These are phyloP conservation scores for Cetradonia linearis DNA, from an alignment of 495 filamentous ascomycete genomes.

Conservation along the genomic window DNA sequence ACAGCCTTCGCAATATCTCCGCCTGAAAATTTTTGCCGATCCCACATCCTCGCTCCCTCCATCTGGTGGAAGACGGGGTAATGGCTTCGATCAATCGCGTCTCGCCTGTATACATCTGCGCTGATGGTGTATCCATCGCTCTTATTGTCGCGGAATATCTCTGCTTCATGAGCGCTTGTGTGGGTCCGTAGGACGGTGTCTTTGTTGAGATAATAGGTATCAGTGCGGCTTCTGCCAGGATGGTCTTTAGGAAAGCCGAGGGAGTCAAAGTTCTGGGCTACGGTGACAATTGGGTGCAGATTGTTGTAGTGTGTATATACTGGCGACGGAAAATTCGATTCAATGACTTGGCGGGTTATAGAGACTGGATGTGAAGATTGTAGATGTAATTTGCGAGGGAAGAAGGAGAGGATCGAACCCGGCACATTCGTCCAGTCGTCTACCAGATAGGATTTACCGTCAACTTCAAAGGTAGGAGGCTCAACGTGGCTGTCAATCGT, in stretches of 20 bases:
- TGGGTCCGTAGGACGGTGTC: slow-evolving; percentile 82
- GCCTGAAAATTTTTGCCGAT: slow-evolving; percentile 48
- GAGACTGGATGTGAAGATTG: slow-evolving; percentile 80
- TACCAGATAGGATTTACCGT: slow-evolving; percentile 50
- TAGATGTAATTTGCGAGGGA: slow-evolving; percentile 69
- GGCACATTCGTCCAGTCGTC: slow-evolving; percentile 86
- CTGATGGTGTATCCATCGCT: slow-evolving; percentile 78
- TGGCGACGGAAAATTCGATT: slow-evolving; percentile 70
- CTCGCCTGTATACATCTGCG: slow-evolving; percentile 93
- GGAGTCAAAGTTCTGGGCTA: slow-evolving; percentile 87
- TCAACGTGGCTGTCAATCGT: not conserved
- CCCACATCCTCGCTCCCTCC: slow-evolving; percentile 91
- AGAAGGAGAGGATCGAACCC: slow-evolving; percentile 56
- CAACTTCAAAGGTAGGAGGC: slow-evolving; percentile 38
- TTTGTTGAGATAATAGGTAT: slow-evolving; percentile 93
- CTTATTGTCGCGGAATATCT: slow-evolving; percentile 57
- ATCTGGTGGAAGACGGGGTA: slow-evolving; percentile 99
- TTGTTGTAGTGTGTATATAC: slow-evolving; percentile 66
- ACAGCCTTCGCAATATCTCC: slow-evolving; percentile 52
- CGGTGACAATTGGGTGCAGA: slow-evolving; percentile 76
- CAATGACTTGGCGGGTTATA: slow-evolving; percentile 85
- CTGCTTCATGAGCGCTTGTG: slow-evolving; percentile 84
- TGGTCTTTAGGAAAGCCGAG: slow-evolving; percentile 82
- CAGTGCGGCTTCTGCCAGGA: slow-evolving; percentile 73
- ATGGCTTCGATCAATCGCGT: slow-evolving; percentile 88